Conservation (phyloP, 768 basidiomycete species). For the Dioszegia aurantiaca region DNA sequence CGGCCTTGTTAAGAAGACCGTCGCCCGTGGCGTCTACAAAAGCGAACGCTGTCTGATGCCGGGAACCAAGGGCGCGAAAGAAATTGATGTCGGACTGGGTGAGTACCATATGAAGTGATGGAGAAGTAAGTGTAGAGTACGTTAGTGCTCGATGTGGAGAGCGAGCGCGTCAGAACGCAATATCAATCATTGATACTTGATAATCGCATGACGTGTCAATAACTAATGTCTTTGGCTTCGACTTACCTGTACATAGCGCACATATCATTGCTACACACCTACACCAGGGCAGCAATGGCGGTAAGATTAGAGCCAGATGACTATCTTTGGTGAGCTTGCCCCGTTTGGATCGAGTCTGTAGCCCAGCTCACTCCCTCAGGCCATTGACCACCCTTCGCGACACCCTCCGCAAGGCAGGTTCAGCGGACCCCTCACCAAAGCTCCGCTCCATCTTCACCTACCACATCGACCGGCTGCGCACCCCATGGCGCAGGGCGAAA, state of each 20-base stretch:
- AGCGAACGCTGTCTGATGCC: too few species aligned
- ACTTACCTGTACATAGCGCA: neutral
- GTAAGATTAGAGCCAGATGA: conserved; percentile 22
- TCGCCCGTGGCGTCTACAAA: too few species aligned
- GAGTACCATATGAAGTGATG: too few species aligned
- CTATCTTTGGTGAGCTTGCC: conserved; percentile 30
- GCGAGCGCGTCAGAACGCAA: too few species aligned
- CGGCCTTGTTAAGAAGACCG: too few species aligned
- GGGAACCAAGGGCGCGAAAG: too few species aligned
- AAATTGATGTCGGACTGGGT: too few species aligned
- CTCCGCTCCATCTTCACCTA: conserved; percentile 23
- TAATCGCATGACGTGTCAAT: too few species aligned
- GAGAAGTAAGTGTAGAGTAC: too few species aligned
- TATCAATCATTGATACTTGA: too few species aligned
- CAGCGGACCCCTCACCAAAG: conserved; percentile 25
- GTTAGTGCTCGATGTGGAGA: too few species aligned
- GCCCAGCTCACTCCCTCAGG: conserved; percentile 14
- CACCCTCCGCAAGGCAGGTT: conserved; percentile 25
- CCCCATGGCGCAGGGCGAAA: conserved; percentile 61
- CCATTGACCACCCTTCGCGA: conserved; percentile 39
- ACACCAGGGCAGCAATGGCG: conserved; percentile 4
- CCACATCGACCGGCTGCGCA: conserved; percentile 25
- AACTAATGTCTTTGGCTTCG: too few species aligned
- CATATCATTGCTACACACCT: neutral
- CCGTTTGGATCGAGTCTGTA: neutral